These are phyloP conservation scores for Cytospora piceae DNA, from an alignment of 2,329 filamentous ascomycete species.

Conservation along the genomic window DNA sequence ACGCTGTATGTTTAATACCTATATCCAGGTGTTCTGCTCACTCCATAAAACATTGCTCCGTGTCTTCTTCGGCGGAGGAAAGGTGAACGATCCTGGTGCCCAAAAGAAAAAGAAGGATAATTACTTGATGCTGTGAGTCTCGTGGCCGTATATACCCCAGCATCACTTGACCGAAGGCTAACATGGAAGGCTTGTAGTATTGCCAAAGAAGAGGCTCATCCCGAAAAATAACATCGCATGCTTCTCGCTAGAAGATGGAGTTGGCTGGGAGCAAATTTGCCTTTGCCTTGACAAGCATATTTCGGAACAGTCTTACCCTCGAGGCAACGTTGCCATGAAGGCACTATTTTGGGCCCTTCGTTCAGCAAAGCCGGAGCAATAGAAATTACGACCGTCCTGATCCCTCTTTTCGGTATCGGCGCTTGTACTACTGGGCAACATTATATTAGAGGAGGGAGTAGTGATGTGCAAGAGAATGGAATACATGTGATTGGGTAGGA, in stretches of 20 bases:
- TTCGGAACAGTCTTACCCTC: slow-evolving; percentile 38
- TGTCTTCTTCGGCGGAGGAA: too few species aligned
- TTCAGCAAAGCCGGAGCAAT: slow-evolving; percentile 10
- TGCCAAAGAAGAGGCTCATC: slow-evolving; percentile 29
- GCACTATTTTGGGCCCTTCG: not conserved
- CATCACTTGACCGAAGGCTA: not conserved
- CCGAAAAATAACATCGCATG: slow-evolving; percentile 23
- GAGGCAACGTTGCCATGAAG: slow-evolving; percentile 36
- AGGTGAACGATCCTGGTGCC: too few species aligned
- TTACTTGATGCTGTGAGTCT: slow-evolving; percentile 14
- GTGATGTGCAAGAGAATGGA: too few species aligned
- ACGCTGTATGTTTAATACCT: too few species aligned
- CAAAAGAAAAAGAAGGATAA: not conserved
- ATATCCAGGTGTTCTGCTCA: too few species aligned
- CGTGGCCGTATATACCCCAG: not conserved
- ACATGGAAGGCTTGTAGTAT: slow-evolving; percentile 10
- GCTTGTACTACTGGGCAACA: not conserved
- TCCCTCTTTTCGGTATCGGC: not conserved
- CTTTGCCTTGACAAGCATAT: slow-evolving; percentile 40
- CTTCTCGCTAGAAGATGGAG: slow-evolving; percentile 42
- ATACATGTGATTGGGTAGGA: too few species aligned
- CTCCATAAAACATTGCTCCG: too few species aligned
- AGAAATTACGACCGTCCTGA: not conserved
- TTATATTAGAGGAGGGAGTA: too few species aligned
- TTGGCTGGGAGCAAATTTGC: slow-evolving; percentile 44